Conservation (phyloP, 2,329 filamentous ascomycete genomes). For the Aureobasidium sp. region DNA sequence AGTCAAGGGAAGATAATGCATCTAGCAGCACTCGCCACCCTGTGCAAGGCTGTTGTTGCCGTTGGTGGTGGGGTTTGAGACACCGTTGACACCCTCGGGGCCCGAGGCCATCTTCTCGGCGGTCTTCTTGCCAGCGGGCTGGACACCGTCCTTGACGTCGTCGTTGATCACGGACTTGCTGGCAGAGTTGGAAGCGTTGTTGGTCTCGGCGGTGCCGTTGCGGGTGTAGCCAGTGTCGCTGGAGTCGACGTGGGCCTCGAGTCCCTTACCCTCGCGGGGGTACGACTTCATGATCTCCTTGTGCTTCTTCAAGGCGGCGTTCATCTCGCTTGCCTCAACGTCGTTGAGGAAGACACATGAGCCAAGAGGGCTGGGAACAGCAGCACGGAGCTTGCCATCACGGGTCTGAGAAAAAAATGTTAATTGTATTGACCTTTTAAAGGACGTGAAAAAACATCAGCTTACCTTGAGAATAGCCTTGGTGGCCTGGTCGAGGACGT, state of each 20-base stretch:
- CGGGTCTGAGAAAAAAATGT: conserved; percentile 41
- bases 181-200: conserved; percentile 20
- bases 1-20: background rate
- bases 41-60: conserved; percentile 2
- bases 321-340: conserved; percentile 55
- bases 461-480: conserved; percentile 55
- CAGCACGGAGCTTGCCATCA: conserved; percentile 60
- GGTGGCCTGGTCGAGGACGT: conserved; percentile 58
- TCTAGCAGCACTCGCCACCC: conserved; percentile 11
- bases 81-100: conserved; percentile 25
- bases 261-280: conserved; percentile 56
- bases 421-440: background rate
- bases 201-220: conserved; percentile 34
- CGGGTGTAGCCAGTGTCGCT: conserved; percentile 59
- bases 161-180: conserved; percentile 32
- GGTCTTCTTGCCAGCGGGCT: conserved; percentile 22
- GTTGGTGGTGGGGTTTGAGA: conserved; percentile 17
- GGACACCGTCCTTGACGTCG: conserved; percentile 23
- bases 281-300: conserved; percentile 58
- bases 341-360: conserved; percentile 64
- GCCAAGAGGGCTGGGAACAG: conserved; percentile 62
- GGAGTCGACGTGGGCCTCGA: conserved; percentile 63
- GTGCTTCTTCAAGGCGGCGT: conserved; percentile 53
- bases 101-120: conserved; percentile 27
- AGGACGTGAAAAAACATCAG: background rate